Evolutionary conservation across 768 basidiomycete genomes (phyloP), one percentile per base, ranked within the genome.

Genomic region (Pleurotus giganteus): DNA sequence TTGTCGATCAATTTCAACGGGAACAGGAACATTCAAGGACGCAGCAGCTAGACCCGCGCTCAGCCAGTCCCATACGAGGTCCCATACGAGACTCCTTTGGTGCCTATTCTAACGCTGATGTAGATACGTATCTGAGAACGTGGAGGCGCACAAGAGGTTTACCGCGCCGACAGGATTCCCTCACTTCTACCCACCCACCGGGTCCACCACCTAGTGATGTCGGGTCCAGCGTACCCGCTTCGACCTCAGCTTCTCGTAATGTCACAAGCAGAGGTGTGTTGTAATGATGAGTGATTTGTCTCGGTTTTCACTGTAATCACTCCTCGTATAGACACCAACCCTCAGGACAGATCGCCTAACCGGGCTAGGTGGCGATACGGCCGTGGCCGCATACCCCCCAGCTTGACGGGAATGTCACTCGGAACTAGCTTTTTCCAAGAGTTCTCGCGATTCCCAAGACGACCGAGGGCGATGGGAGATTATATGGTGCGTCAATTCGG

Each of bases 401-500:
- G 23, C 34, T 23, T 39, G 21, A 28, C 60, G 27, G 50, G 57
- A 13, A 58, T 62, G 44, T 61, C 64, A 36, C 58, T 57, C n/a
- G 29, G 47, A 39, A 56, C 57, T 6, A 43, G 17, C n/a, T n/a
- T 21, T 43, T 43, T 63, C 19, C 57, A 53, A 9, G 52, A 57
- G 1, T 60, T 60, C 26, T 57, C 60, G 34, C 54, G 55, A 53
- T 37, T 50, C 24, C 53, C 54, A 15, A 62, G 65, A 28, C 54
- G 68, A 52, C 58, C 60, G 11, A 60, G 63, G 55, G 55, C 66
- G 17, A 54, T 76, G 9, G 78, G 77, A 23, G 79, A 80, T 63
- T 81, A 74, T 49, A 66, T 90, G 68, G 86, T 87, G 57, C 28
- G 82, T 72, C 44, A 41, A 23, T 5, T 43, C 27, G 37, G 3